These are phyloP conservation scores for Euphrasia arctica DNA, from an alignment of 305 asterid genomes.

Conservation along the genomic window DNA sequence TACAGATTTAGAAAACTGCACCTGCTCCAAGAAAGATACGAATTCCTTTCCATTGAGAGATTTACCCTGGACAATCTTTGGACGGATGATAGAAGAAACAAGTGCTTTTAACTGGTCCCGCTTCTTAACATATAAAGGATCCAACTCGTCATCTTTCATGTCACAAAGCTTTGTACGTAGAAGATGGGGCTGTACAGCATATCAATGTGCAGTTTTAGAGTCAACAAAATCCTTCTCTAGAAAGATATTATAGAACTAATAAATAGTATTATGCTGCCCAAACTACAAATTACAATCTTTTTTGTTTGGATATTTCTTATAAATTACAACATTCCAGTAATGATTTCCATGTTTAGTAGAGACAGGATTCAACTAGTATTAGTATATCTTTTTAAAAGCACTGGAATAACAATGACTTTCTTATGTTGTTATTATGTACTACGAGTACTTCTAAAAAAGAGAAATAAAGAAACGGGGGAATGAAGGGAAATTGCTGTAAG, in stretches of 20 bases:
- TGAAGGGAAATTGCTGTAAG: too few species aligned
- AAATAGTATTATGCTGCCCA: constrained; percentile 1
- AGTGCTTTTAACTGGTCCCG: constrained; percentile 77
- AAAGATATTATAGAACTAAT: neutral
- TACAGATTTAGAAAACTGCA: constrained; percentile 32
- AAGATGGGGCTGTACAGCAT: constrained; percentile 82
- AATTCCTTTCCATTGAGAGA: constrained; percentile 89
- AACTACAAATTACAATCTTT: neutral
- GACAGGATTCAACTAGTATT: too few species aligned
- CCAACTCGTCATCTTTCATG: constrained; percentile 85
- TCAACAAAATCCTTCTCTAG: constrained; percentile 17
- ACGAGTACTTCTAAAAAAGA: too few species aligned
- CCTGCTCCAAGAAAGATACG: constrained; percentile 90
- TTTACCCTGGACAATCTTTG: constrained; percentile 99
- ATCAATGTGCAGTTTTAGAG: constrained; percentile 23
- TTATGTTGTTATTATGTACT: too few species aligned
- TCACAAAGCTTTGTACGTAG: constrained; percentile 98
- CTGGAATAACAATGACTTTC: too few species aligned
- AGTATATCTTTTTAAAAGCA: too few species aligned
- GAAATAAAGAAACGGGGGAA: too few species aligned
- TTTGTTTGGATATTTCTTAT: neutral
- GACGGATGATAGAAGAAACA: constrained; percentile 80
- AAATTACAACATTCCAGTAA: neutral
- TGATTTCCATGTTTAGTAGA: neutral
- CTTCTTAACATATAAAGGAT: constrained; percentile 69